Base-by-base conservation (phyloP, 495 filamentous ascomycete genomes). In the Penicillium angulare region DNA sequence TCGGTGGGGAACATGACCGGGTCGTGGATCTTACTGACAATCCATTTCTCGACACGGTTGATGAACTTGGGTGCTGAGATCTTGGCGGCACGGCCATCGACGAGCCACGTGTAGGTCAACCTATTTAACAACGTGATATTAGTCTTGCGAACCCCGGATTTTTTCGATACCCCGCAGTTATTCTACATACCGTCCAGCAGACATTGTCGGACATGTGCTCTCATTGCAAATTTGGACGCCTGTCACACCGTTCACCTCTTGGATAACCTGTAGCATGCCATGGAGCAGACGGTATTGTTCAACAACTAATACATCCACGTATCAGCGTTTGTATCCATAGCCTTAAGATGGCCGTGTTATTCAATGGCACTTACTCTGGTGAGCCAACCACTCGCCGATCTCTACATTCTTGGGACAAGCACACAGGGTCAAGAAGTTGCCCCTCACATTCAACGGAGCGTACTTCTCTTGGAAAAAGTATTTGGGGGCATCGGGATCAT, bases 401-500 rank as follows among this genome's bases (percentile, higher is more conserved):
- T 96, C 92, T 22, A 96, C 86, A 43, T 89, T 86, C 67, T 88
- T 88, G 7, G 92, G 92, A 63, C 88, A 87, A 43, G 88, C 88
- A 57, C 90, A 92, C 35, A 97, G 71, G 17, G 92, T 96, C 87
- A 95, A 89, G 66, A 96, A 96, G 70, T 96, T 97, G 36, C 92
- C 92, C 71, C 89, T 95, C 53, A 96, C 92, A 50, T 95, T 92
- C 53, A 95, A 80, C 57, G 85, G 86, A 35, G 87, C 84, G 62
- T 91, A 88, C 56, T 86, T 81, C 51, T 91, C 83, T 58, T 89
- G 86, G 66, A 92, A 87, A 68, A 86, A 87, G 67, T 81, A 85
- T 59, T 89, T 76, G 59, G 72, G 62, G 48, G 82, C 67, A 71
- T 83, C 84, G 41, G 85, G 73, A 21, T 75, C 76, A 56, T 73